Base-by-base conservation (phyloP, 768 basidiomycete species). In the Tulasnella calospora region DNA sequence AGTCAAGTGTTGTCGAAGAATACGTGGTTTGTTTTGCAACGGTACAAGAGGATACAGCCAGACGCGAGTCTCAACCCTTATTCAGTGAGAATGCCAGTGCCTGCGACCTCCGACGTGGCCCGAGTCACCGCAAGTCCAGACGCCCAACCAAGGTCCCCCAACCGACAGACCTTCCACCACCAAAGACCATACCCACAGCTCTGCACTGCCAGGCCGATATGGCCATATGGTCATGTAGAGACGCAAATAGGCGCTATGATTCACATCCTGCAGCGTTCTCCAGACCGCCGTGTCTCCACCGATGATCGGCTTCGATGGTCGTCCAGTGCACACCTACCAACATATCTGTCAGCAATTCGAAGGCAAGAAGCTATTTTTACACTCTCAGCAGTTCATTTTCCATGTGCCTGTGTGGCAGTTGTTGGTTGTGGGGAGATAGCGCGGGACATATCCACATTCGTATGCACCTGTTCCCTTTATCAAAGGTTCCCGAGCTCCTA, bases 361-460 rank as follows among this genome's bases (percentile, higher is more conserved):
- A 57, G 55, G 2, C 10, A 57, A 57, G 55, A 57, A 57, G 55
- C n/a, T 30, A n/a, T 3, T 57, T n/a, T 57, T 6, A 57, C 55
- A 15, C 10, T 57, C 7, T 3, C 23, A 30, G 55, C 23, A 57
- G 2, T 57, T 57, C 55, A 57, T 57, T 57, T 57, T 57, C 10
- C 55, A n/a, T 57, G 55, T 57, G 55, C 55, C 55, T 57, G 55
- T 57, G 55, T 57, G 55, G 55, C 55, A 57, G 55, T 57, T 57
- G 55, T 30, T 10, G 10, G 55, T 21, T 23, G 9, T n/a, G 55
- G 27, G 55, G 55, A 57, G 55, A 57, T 57, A 57, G 55, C 55
- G 55, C 55, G 55, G 55, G 55, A 9, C 55, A 30, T 9, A 3
- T 30, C 27, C 55, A 13, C 23, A 15, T 30, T 6, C 7, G 55